Percentiles rank a stretch among this genome's conserved stretches.
Evolutionary conservation across 2,329 filamentous ascomycete species (phyloP).

Genomic region (Mollisiaceae sp.): DNA sequence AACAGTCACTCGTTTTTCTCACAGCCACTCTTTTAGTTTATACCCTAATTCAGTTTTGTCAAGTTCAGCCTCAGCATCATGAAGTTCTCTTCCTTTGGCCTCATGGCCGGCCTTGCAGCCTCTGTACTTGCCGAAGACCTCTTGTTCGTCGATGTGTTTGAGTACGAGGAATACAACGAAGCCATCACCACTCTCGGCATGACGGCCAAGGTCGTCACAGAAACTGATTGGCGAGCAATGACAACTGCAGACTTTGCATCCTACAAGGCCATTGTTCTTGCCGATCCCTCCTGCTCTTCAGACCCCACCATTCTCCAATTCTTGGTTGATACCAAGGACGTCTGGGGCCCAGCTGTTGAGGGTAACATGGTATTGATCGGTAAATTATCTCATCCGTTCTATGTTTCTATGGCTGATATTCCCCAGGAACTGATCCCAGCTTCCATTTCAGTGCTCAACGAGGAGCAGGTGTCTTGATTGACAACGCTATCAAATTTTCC

Average conservation of each 20-base stretch:
- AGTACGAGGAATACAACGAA: constrained; percentile 38
- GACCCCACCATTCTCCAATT: constrained; percentile 43
- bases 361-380: constrained; percentile 51
- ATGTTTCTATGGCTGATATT: neutral
- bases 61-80: constrained; percentile 15
- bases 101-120: constrained; percentile 28
- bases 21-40: neutral
- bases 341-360: constrained; percentile 48
- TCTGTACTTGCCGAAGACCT: constrained; percentile 40
- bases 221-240: constrained; percentile 46
- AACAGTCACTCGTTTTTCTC: constrained; percentile 8
- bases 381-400: constrained; percentile 14
- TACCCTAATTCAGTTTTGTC: neutral
- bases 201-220: constrained; percentile 44
- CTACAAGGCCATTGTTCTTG: constrained; percentile 52
- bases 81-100: constrained; percentile 27
- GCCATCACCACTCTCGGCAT: constrained; percentile 31
- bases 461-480: constrained; percentile 47
- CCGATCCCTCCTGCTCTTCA: constrained; percentile 46
- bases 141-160: constrained; percentile 41
- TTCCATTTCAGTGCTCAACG: constrained; percentile 19
- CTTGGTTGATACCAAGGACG: constrained; percentile 46
- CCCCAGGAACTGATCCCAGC: constrained; percentile 42
- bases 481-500: constrained; percentile 46
- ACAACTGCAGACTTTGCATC: constrained; percentile 49